Evolutionary conservation across 352 stramenopile genomes (phyloP), one percentile per base, ranked within the genome.

Genomic region (Nothophytophthora sp.): DNA sequence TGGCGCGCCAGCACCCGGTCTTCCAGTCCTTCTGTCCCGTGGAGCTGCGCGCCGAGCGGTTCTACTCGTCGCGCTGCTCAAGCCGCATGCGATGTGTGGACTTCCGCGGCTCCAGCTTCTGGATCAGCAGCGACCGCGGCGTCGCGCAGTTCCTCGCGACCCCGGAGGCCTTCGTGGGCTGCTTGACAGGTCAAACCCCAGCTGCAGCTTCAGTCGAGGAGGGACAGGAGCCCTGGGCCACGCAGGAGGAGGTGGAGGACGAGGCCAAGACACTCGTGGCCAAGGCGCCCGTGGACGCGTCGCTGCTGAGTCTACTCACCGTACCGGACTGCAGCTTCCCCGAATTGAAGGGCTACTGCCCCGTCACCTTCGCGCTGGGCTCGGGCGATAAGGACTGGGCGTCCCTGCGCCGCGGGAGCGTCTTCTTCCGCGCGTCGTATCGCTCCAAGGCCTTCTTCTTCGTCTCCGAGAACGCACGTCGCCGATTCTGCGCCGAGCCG

Each of bases 321-420:
- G 78, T 88, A 5, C 42, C 67, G 8, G 79, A 89, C 39, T 89
- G 76, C 25, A 70, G 86, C 38, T 86, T 88, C 25, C 78, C 78
- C 0, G 81, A 91, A 43, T 53, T 89, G 37, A 86, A 84, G 57
- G 81, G 78, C 6, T 91, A 90, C 47, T 91, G 78, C 43, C 77
- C 81, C 6, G 81, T 91, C 19, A 89, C 76, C 3, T 89, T 88
- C 40, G 54, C 73, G 16, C 43, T 34, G 6, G 50, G 55, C 10
- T 62, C 72, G 3, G 67, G 86, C 15, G 62, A 76, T 23, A 81
- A 78, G 43, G 55, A 70, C 50, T 70, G 60, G 60, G 24, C 49
- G 20, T 43, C 60, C 42, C 60, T 70, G 38, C 55, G 55, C 11
- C 60, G 56, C 29, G 78, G 81, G 3, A 70, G 50, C 13, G 55